Percentiles rank a stretch among this genome's conserved stretches.
Conservation (phyloP, 1,284 basidiomycete species). For the Lentinula novae-zelandiae region DNA sequence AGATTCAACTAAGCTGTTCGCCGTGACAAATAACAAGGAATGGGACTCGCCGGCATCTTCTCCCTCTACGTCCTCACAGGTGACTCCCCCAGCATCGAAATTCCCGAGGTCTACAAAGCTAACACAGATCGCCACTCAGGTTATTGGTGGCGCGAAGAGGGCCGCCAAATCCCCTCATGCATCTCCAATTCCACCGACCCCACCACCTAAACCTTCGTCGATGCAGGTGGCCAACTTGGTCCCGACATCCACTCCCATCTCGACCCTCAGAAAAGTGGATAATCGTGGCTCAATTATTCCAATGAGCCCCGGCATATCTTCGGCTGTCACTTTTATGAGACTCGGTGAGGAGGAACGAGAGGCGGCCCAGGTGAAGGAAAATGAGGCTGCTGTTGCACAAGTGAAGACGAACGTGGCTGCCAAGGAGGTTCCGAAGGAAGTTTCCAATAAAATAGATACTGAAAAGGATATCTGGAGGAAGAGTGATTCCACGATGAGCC, state of each 20-base stretch:
- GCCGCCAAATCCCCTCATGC: constrained; percentile 13
- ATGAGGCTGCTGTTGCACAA: constrained; percentile 9
- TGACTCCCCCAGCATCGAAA: constrained; percentile 21
- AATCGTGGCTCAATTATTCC: constrained; percentile 42
- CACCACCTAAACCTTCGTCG: constrained; percentile 22
- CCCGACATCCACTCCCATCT: constrained; percentile 7
- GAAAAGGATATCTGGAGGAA: constrained; percentile 65
- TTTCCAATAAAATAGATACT: not conserved
- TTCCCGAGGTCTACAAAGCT: constrained; percentile 22
- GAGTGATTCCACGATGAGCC: constrained; percentile 72
- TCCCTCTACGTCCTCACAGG: constrained; percentile 13
- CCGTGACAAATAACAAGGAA: constrained; percentile 24
- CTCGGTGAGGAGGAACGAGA: constrained; percentile 25
- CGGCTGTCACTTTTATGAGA: constrained; percentile 42
- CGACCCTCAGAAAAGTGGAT: constrained; percentile 18
- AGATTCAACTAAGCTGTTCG: constrained; percentile 28
- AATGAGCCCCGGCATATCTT: constrained; percentile 43
- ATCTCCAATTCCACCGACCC: constrained; percentile 23
- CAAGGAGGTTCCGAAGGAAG: not conserved
- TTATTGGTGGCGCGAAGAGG: constrained; percentile 33
- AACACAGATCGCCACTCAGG: constrained; percentile 38
- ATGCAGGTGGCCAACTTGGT: constrained; percentile 16
- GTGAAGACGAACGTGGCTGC: constrained; percentile 14
- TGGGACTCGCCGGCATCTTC: constrained; percentile 15
- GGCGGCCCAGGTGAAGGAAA: constrained; percentile 11